Evolutionary conservation across 106 monocot genomes (phyloP), one percentile per base, ranked within the genome.

Genomic region (Ottelia alismoides): DNA sequence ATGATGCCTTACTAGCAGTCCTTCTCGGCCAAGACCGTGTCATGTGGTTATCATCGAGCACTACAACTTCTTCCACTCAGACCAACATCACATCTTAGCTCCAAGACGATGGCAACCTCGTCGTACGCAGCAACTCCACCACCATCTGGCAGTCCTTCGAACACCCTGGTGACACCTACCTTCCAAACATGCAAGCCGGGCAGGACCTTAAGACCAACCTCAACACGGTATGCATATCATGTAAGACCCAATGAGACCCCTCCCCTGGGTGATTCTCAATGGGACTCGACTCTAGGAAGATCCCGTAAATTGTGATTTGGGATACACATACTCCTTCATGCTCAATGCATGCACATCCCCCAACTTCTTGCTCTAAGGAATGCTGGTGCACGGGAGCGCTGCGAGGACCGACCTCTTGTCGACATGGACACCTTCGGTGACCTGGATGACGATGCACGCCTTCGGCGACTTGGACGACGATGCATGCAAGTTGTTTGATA

Each of bases 111-210:
- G 51, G 51, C 16, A 51, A 51, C n/a, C 16, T 51, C 16, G 20
- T 51, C 16, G 25, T 51, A 22, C 27, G 29, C 11, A n/a, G 35
- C 11, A 20, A 31, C 9, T 21, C 14, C 0, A 35, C 20, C 2
- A 11, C 11, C 12, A 2, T 23, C 2, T 57, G 56, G 56, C 22
- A 57, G 56, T 35, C 32, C 35, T 57, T 32, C 25, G 20, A 57
- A 11, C 32, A 57, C 12, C 56, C 56, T 1, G 16, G 32, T 1
- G 31, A 57, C 35, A 57, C 56, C 22, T 40, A 20, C 22, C 56
- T 57, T 3, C 35, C 56, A 0, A 57, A 14, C 22, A 57, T 57
- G 56, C 19, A 57, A 2, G 3, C 40, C 1, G n/a, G 10, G 2
- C 3, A 20, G n/a, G 19, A 57, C 24, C 16, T 35, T 21, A 32